Conservation (phyloP, 129 eudicot genomes). For the Pulicaria dysenterica region DNA sequence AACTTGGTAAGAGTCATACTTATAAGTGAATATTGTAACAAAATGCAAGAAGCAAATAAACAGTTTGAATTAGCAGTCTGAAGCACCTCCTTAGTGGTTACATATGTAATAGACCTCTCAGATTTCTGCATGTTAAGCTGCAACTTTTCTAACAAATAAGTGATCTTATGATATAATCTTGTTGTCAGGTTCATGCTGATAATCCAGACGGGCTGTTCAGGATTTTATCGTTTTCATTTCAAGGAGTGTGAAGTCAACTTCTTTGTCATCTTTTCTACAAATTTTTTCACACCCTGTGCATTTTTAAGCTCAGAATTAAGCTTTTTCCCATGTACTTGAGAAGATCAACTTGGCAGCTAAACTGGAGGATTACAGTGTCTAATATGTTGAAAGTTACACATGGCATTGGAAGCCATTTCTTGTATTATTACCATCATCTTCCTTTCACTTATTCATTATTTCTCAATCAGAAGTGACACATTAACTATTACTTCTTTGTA, state of each 20-base stretch:
- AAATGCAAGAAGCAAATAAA: too few relatives aligned
- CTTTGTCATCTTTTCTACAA: not conserved
- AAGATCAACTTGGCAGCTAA: not conserved
- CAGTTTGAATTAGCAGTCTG: too few relatives aligned
- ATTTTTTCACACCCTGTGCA: slow-evolving; percentile 10
- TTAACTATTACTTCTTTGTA: too few relatives aligned
- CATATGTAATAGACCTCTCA: too few relatives aligned
- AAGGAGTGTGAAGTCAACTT: slow-evolving; percentile 42
- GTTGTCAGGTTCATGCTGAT: slow-evolving; percentile 87
- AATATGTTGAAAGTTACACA: not conserved
- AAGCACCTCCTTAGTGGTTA: too few relatives aligned
- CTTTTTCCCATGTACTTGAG: not conserved
- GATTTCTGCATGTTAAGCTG: too few relatives aligned
- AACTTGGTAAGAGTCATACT: not conserved
- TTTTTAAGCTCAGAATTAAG: slow-evolving; percentile 1
- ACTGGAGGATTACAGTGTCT: slow-evolving; percentile 2
- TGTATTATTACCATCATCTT: not conserved
- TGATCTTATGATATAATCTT: slow-evolving; percentile 5
- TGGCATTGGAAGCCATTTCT: slow-evolving; percentile 12
- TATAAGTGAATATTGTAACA: too few relatives aligned
- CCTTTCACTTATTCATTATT: not conserved
- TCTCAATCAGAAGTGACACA: not conserved
- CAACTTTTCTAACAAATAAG: not conserved
- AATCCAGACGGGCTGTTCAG: slow-evolving; percentile 93
- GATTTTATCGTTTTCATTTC: slow-evolving; percentile 86